These are phyloP conservation scores for Pneumocystis canis DNA, from an alignment of 1,139 yeast species.

Conservation along the genomic window DNA sequence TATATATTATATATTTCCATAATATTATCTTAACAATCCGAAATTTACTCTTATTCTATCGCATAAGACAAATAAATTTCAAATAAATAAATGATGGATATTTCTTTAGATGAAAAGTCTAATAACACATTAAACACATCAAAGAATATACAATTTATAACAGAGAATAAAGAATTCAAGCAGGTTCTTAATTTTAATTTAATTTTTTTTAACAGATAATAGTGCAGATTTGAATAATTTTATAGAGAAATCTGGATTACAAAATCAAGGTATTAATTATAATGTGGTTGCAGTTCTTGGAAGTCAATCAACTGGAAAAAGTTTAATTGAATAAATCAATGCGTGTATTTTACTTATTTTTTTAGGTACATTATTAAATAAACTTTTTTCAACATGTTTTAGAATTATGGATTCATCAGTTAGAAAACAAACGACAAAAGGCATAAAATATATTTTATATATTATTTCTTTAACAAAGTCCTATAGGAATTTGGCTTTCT, in stretches of 20 bases:
- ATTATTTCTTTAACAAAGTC: background rate
- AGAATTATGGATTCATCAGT: slow-evolving; percentile 85
- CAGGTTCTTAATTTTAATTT: background rate
- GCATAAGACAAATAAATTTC: background rate
- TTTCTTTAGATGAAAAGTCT: background rate
- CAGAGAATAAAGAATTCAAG: background rate
- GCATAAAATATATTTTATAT: slow-evolving; percentile 51
- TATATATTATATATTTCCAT: no score
- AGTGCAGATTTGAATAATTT: slow-evolving; percentile 30
- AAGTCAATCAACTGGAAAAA: slow-evolving; percentile 91
- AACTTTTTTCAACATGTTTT: slow-evolving; percentile 69
- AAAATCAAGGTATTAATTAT: slow-evolving; percentile 52
- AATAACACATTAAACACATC: background rate
- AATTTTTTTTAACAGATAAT: background rate
- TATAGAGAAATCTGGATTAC: slow-evolving; percentile 25
- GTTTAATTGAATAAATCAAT: slow-evolving; percentile 21
- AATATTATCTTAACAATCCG: no score
- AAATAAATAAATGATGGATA: background rate
- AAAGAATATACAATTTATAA: background rate
- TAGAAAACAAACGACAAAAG: slow-evolving; percentile 81
- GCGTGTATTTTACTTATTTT: background rate
- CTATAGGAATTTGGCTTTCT: slow-evolving; percentile 18
- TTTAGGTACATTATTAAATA: slow-evolving; percentile 52
- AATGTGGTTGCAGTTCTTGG: slow-evolving; percentile 94
- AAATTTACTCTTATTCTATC: background rate